Percentiles rank a stretch among this genome's conserved stretches.
phyloP scores from a whole-genome alignment of 1,284 basidiomycete species.

The Cutaneotrichosporon curvatum region DNA sequence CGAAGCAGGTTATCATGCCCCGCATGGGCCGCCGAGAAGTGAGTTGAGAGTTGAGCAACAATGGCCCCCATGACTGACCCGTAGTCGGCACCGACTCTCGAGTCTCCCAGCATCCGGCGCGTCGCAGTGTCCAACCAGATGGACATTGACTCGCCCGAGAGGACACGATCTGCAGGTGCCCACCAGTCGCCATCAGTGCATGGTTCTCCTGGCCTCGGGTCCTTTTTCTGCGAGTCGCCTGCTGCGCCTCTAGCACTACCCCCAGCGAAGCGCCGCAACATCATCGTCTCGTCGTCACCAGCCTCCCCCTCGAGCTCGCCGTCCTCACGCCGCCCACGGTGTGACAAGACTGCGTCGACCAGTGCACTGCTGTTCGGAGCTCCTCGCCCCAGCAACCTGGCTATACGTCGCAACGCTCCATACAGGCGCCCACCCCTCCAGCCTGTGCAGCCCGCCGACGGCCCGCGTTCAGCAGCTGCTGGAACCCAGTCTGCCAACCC shows the following conservation, averaged over 20 bases:
- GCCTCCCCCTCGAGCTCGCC: constrained; percentile 41
- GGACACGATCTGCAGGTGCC: constrained; percentile 7
- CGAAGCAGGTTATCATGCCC: constrained; percentile 20
- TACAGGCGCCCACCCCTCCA: constrained; percentile 30
- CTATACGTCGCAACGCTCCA: constrained; percentile 20
- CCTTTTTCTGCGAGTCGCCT: constrained; percentile 43
- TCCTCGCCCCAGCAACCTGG: constrained; percentile 20
- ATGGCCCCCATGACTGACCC: neutral
- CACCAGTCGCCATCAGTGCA: constrained; percentile 22
- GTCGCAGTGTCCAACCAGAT: constrained; percentile 16
- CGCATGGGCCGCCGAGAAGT: constrained; percentile 31
- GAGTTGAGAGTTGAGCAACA: neutral
- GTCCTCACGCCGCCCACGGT: constrained; percentile 34
- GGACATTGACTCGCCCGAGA: constrained; percentile 39
- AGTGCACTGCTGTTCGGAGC: constrained; percentile 32
- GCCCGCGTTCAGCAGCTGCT: constrained; percentile 5
- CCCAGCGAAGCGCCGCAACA: constrained; percentile 29
- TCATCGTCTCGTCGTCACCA: constrained; percentile 30
- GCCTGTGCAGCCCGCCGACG: constrained; percentile 15
- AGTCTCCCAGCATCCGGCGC: constrained; percentile 7
- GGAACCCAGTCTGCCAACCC: constrained; percentile 38
- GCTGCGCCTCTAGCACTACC: constrained; percentile 23
- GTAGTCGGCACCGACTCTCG: constrained; percentile 16
- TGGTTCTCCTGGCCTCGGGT: constrained; percentile 38
- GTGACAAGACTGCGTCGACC: constrained; percentile 33